Evolutionary conservation across 164 flowering plant species (phyloP).

Genomic region (Stephania japonica): DNA sequence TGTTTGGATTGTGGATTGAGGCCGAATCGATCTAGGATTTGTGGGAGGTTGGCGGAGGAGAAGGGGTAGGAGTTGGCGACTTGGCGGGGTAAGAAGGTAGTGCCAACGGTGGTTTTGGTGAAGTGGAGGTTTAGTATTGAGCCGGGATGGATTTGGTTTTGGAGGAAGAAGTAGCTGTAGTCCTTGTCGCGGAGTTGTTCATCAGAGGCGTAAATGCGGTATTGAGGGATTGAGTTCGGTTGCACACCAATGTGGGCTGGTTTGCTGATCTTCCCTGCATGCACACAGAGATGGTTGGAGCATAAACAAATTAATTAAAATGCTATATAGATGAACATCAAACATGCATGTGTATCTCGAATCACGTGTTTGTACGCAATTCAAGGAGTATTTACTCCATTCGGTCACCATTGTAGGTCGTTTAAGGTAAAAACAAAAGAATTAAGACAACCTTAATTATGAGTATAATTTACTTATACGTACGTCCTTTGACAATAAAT

Average conservation of each 20-base stretch:
- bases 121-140: conserved; percentile 19
- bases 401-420: too few relatives aligned
- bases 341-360: too few relatives aligned
- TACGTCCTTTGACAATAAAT: too few relatives aligned
- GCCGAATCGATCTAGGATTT: conserved; percentile 24
- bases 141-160: conserved; percentile 23
- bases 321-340: too few relatives aligned
- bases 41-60: conserved; percentile 29
- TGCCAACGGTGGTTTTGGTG: conserved; percentile 14
- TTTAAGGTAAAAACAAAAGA: too few relatives aligned
- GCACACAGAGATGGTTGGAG: conserved; percentile 11
- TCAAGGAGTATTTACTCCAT: too few relatives aligned
- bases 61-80: conserved; percentile 39
- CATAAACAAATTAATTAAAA: too few relatives aligned
- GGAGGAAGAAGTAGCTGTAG: conserved; percentile 27
- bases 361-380: too few relatives aligned
- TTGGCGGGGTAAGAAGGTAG: conserved; percentile 33
- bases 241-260: conserved; percentile 14
- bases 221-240: conserved; percentile 4
- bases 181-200: conserved; percentile 22
- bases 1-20: conserved; percentile 30
- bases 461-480: too few relatives aligned
- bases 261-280: conserved; percentile 14
- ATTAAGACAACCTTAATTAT: too few relatives aligned
- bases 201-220: conserved; percentile 14